Base-by-base conservation (phyloP, 148 eudicot species). In the Rhododendron mucronatum region DNA sequence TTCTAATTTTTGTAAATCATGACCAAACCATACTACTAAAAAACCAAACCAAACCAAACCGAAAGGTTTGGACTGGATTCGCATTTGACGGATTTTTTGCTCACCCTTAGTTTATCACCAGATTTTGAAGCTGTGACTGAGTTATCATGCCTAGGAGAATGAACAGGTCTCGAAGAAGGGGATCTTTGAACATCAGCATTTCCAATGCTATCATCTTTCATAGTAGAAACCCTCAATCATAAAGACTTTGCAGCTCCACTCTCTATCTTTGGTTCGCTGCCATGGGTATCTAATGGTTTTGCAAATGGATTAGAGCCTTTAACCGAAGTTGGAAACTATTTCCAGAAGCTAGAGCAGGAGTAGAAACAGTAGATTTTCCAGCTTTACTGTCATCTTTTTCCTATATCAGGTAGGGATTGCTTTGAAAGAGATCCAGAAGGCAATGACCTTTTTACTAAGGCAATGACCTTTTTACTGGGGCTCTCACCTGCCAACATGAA, bases 61-160 rank as follows among this genome's bases (percentile, higher is more conserved):
- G 39, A 37, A 1, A 1, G 39, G 39, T 37, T 37, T 37, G 39
- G 39, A 37, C 39, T 37, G 39, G 39, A 37, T 37, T 37, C 39
- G 39, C 3, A 2, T 37, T 37, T 37, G 2, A 37, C 39, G 3
- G 39, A 37, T 37, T 37, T 37, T 37, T 37, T 1, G 39, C 39
- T 37, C 39, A 37, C 39, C 30, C 30, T 30, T 30, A 30, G 30
- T 30, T 30, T 93, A 45, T 94, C 98, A 78, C 74, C 59, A 79
- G 93, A 78, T 87, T 91, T 97, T 78, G 89, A 79, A 82, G 91
- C 39, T 86, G 86, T 83, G 5, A 23, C 78, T 3, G 84, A 83
- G 83, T 85, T 89, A 76, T 96, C 97, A 82, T 90, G 91, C 92
- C 94, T 90, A 41, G 98, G 98, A 90, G 98, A 96, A 90, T 93